Evolutionary conservation across 2,329 filamentous ascomycete genomes (phyloP).

Genomic region (Colletotrichum camelliae): DNA sequence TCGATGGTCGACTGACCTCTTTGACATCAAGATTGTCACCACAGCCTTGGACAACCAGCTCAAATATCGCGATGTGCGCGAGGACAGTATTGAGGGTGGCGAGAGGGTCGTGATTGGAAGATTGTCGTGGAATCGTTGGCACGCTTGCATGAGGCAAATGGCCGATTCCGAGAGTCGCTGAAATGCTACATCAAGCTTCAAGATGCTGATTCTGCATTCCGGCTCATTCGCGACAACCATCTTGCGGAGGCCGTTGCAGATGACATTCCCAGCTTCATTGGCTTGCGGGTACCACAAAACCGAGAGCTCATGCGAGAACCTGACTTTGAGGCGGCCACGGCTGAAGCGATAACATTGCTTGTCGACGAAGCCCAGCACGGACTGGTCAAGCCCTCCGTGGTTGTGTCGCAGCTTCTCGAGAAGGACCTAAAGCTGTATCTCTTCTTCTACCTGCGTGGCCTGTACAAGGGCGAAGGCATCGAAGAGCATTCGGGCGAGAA

Average conservation of each 20-base stretch:
- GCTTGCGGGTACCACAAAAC: conserved; percentile 80
- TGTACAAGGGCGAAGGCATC: conserved; percentile 81
- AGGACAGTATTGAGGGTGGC: conserved; percentile 78
- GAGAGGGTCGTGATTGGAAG: conserved; percentile 82
- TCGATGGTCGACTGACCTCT: conserved; percentile 83
- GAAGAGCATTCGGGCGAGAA: conserved; percentile 58
- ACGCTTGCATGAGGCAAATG: conserved; percentile 81
- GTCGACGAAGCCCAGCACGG: conserved; percentile 92
- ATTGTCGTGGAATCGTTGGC: conserved; percentile 88
- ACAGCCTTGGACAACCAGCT: conserved; percentile 84
- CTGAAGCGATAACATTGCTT: conserved; percentile 83
- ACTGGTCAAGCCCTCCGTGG: conserved; percentile 77
- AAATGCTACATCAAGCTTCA: conserved; percentile 89
- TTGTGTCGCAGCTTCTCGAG: conserved; percentile 77
- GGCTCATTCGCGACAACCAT: conserved; percentile 84
- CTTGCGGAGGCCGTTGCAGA: conserved; percentile 89
- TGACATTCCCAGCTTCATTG: conserved; percentile 87
- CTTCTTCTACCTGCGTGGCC: conserved; percentile 87
- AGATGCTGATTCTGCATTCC: conserved; percentile 88
- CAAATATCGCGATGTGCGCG: conserved; percentile 73
- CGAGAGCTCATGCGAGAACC: conserved; percentile 66
- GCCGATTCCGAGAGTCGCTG: conserved; percentile 82
- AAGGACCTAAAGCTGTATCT: conserved; percentile 76
- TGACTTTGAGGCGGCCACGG: conserved; percentile 80
- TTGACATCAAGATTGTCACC: conserved; percentile 78